A percentile compares a stretch with the other conserved stretches of the same genome.
phyloP scores from a whole-genome alignment of 768 basidiomycete species.

The Leccinum barrowsii region DNA sequence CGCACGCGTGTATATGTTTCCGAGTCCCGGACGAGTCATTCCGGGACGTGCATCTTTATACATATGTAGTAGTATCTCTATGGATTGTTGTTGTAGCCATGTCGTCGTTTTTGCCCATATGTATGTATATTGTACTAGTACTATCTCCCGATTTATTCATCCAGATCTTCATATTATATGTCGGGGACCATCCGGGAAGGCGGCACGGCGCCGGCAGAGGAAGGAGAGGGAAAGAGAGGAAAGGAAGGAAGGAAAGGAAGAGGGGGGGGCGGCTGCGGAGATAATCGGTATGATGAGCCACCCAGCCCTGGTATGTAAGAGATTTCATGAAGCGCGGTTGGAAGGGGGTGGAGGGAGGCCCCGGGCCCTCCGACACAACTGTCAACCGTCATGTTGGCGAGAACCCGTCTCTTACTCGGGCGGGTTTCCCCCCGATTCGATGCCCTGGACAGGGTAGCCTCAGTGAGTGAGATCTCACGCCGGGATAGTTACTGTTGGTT shows the following conservation, averaged over 20 bases:
- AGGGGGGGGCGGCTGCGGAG: neutral
- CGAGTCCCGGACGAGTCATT: neutral
- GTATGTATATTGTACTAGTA: slow-evolving; percentile 9
- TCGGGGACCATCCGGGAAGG: neutral
- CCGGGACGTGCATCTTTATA: neutral
- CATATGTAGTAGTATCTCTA: neutral
- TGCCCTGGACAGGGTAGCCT: neutral
- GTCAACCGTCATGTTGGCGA: neutral
- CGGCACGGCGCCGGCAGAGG: neutral
- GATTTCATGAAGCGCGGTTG: neutral
- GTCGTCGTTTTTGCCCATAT: neutral
- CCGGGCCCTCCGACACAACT: neutral
- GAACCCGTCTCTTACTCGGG: neutral
- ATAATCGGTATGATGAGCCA: neutral
- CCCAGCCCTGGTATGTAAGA: slow-evolving; percentile 3
- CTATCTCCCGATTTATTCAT: slow-evolving; percentile 2
- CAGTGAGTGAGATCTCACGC: slow-evolving; percentile 2
- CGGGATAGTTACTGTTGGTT: neutral
- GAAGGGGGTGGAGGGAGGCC: neutral
- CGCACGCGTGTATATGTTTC: neutral
- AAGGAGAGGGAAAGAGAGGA: neutral
- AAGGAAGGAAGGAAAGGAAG: neutral
- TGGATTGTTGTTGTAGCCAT: slow-evolving; percentile 11
- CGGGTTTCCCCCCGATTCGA: neutral
- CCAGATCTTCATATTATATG: neutral